phyloP scores from a whole-genome alignment of 495 filamentous ascomycete species.

The Alectoria sarmentosa region DNA sequence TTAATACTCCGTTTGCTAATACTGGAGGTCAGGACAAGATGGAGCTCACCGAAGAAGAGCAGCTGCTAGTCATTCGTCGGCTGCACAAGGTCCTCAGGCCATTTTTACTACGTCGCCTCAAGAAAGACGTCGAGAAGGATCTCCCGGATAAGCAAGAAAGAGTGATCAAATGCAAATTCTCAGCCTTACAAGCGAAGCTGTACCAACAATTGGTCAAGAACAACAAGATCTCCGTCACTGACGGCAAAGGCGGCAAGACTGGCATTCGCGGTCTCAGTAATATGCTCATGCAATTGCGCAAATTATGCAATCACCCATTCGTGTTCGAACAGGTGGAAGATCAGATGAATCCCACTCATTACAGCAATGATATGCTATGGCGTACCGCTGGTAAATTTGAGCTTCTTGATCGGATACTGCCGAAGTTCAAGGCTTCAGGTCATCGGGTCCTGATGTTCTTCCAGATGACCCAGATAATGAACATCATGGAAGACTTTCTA shows the following conservation, averaged over 20 bases:
- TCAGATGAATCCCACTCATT: conserved; percentile 85
- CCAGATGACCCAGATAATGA: conserved; percentile 99
- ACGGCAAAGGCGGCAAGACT: conserved; percentile 93
- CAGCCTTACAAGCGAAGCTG: conserved; percentile 81
- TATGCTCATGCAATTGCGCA: conserved; percentile 99
- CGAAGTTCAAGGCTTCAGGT: conserved; percentile 81
- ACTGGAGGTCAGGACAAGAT: conserved; percentile 97
- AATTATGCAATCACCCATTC: conserved; percentile 98
- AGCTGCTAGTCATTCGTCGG: conserved; percentile 94
- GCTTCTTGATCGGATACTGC: conserved; percentile 82
- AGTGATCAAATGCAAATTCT: conserved; percentile 98
- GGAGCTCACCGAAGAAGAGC: conserved; percentile 98
- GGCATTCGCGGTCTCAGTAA: conserved; percentile 94
- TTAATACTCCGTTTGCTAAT: conserved; percentile 98
- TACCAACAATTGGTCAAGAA: conserved; percentile 95
- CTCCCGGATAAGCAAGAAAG: conserved; percentile 97
- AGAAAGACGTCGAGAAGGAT: conserved; percentile 99
- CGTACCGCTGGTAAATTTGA: conserved; percentile 97
- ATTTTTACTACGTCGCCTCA: conserved; percentile 95
- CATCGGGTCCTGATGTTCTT: conserved; percentile 99
- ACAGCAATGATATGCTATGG: conserved; percentile 90
- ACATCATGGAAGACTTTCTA: conserved; percentile 99
- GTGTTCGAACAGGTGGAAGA: conserved; percentile 97
- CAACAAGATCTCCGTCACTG: conserved; percentile 88
- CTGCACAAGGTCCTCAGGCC: conserved; percentile 96